These are phyloP conservation scores for Phytophthora multivora DNA, from an alignment of 352 stramenopile genomes.

Conservation along the genomic window DNA sequence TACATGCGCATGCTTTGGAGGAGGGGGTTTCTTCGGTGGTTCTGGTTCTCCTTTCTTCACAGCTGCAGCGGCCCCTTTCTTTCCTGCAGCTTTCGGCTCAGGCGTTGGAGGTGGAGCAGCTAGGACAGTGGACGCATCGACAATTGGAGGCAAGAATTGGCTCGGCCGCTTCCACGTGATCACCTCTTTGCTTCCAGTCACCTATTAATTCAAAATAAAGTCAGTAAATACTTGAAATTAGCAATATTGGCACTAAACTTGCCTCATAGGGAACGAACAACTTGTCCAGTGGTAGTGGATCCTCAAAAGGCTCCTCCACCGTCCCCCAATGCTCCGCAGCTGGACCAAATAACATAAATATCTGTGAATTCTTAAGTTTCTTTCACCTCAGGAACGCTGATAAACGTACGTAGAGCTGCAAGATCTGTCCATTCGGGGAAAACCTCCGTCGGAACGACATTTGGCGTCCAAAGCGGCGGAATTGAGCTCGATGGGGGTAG, in stretches of 20 bases:
- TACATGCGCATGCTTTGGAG: conserved; percentile 57
- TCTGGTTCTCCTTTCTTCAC: conserved; percentile 45
- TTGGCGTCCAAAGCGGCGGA: conserved; percentile 47
- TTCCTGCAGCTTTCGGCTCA: conserved; percentile 40
- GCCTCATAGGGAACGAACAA: conserved; percentile 37
- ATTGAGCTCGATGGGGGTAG: conserved; percentile 42
- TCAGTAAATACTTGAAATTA: not conserved
- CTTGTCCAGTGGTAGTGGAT: conserved; percentile 32
- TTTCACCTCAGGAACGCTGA: too few species aligned
- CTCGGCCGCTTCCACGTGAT: conserved; percentile 70
- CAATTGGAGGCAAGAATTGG: conserved; percentile 60
- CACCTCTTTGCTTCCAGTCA: not conserved
- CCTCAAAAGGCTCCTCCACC: conserved; percentile 50
- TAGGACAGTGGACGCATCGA: conserved; percentile 28
- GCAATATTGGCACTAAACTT: not conserved
- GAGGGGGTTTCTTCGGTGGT: conserved; percentile 42
- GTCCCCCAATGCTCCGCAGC: conserved; percentile 59
- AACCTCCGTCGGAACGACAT: conserved; percentile 35
- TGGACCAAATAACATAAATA: conserved; percentile 2
- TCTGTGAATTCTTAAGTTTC: not conserved
- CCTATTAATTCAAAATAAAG: not conserved
- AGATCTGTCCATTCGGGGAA: conserved; percentile 71
- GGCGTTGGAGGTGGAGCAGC: conserved; percentile 18
- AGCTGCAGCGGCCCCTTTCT: conserved; percentile 24
- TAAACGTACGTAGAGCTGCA: conserved; percentile 25